phyloP scores from a whole-genome alignment of 2,329 filamentous ascomycete genomes.

The Penicillium sp. region DNA sequence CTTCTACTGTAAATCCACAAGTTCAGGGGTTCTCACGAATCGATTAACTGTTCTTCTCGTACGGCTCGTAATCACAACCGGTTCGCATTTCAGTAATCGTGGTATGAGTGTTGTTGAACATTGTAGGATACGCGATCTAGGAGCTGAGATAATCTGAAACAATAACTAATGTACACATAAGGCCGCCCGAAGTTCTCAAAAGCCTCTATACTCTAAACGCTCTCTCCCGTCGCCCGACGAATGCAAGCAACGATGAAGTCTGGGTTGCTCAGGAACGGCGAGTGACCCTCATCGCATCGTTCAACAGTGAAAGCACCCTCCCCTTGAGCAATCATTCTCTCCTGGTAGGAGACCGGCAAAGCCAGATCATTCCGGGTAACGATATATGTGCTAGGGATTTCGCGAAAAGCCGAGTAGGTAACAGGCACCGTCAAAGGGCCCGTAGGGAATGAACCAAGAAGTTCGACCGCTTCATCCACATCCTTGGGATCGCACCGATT shows the following conservation, averaged over 20 bases:
- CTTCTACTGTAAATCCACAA: not conserved
- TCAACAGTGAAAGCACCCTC: conserved; percentile 25
- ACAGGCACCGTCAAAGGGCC: conserved; percentile 25
- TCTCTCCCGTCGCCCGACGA: conserved; percentile 24
- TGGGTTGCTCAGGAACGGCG: conserved; percentile 29
- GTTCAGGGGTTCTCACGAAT: not conserved
- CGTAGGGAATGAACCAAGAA: conserved; percentile 23
- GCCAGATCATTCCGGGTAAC: conserved; percentile 28
- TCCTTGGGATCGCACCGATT: conserved; percentile 24
- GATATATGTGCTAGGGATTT: conserved; percentile 30
- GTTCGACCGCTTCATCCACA: conserved; percentile 20
- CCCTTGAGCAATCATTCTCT: conserved; percentile 28
- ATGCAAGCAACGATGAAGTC: conserved; percentile 24
- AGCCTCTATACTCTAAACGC: not conserved
- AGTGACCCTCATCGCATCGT: conserved; percentile 28
- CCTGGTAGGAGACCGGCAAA: conserved; percentile 18
- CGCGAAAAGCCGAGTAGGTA: conserved; percentile 27
- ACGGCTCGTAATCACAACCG: no score
- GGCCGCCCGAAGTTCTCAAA: no score
- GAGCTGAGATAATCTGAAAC: not conserved
- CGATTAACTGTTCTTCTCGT: no score
- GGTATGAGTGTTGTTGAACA: no score
- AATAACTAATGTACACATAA: not conserved
- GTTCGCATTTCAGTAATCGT: no score
- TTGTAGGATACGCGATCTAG: not conserved